A percentile compares a stretch with the other conserved stretches of the same genome.
Evolutionary conservation across 2,329 filamentous ascomycete species (phyloP).

Genomic region (Cordyceps fumosorosea): DNA sequence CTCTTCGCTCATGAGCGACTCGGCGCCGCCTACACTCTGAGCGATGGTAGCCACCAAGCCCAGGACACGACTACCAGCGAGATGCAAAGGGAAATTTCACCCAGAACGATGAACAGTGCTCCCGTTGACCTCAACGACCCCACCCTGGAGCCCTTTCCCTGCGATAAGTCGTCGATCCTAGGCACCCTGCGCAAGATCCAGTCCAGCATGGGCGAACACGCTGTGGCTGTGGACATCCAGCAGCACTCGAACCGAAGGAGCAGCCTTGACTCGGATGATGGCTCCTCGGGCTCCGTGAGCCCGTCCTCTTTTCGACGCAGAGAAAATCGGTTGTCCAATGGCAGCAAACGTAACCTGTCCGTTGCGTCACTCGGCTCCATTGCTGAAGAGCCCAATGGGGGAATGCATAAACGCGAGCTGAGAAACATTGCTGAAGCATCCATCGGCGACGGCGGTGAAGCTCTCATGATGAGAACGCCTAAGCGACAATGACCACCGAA

Average conservation of each 20-base stretch:
- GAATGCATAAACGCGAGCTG: background rate
- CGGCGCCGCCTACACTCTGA: slow-evolving; percentile 33
- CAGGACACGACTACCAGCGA: slow-evolving; percentile 9
- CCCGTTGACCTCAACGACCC: slow-evolving; percentile 38
- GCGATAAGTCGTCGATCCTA: slow-evolving; percentile 37
- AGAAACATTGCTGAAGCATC: background rate
- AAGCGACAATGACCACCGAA: background rate
- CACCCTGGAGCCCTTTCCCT: slow-evolving; percentile 42
- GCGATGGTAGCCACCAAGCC: slow-evolving; percentile 25
- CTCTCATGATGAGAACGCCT: slow-evolving; percentile 8
- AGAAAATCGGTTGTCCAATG: slow-evolving; percentile 27
- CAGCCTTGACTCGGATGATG: slow-evolving; percentile 32
- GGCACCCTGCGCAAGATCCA: slow-evolving; percentile 40
- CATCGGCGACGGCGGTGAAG: background rate
- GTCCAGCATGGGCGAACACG: slow-evolving; percentile 36
- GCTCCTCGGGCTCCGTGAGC: slow-evolving; percentile 31
- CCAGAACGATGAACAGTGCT: slow-evolving; percentile 6
- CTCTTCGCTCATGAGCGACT: slow-evolving; percentile 43
- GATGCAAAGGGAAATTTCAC: slow-evolving; percentile 16
- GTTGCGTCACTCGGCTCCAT: slow-evolving; percentile 40
- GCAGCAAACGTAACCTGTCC: slow-evolving; percentile 31
- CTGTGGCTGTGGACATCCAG: slow-evolving; percentile 25
- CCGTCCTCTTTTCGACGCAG: slow-evolving; percentile 26
- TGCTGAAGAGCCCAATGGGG: slow-evolving; percentile 32
- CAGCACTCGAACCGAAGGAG: slow-evolving; percentile 17